Conservation (phyloP, 1,139 yeast species). For the Debaryomycetaceae sp. region DNA sequence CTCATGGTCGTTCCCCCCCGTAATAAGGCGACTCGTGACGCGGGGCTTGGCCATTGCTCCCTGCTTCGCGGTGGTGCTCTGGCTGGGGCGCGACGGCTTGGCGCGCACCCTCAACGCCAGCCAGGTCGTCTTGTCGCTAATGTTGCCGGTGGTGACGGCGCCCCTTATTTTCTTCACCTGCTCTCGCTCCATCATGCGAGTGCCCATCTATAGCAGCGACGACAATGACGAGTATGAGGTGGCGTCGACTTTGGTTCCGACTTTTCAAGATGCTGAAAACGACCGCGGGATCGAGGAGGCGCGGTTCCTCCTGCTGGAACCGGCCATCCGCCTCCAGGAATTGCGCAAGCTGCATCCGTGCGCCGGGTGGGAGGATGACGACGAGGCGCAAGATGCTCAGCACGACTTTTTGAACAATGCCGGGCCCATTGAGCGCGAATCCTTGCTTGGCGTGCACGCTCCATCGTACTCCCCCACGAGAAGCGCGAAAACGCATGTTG, state of each 20-base stretch:
- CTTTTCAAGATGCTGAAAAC: too few relatives aligned
- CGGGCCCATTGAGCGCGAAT: background rate
- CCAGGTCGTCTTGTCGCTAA: slow-evolving; percentile 77
- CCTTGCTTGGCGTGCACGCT: background rate
- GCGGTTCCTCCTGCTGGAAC: slow-evolving; percentile 24
- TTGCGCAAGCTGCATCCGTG: slow-evolving; percentile 35
- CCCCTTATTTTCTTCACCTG: slow-evolving; percentile 83
- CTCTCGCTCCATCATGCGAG: slow-evolving; percentile 66
- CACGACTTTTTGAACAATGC: background rate
- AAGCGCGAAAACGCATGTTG: too few relatives aligned
- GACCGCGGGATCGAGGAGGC: slow-evolving; percentile 2
- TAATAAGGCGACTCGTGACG: slow-evolving; percentile 73
- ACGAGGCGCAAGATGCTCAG: slow-evolving; percentile 10
- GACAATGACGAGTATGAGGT: slow-evolving; percentile 14
- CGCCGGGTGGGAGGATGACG: slow-evolving; percentile 34
- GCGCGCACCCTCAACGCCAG: slow-evolving; percentile 71
- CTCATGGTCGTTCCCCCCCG: slow-evolving; percentile 78
- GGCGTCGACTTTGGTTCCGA: background rate
- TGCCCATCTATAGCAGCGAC: slow-evolving; percentile 31
- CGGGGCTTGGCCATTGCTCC: slow-evolving; percentile 82
- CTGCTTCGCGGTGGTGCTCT: slow-evolving; percentile 66
- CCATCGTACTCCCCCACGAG: background rate
- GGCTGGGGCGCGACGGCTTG: slow-evolving; percentile 79
- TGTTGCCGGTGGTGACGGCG: slow-evolving; percentile 83
- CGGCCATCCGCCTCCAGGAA: slow-evolving; percentile 34